Base-by-base conservation (phyloP, 257 asterid species). In the Ocimum tenuiflorum region DNA sequence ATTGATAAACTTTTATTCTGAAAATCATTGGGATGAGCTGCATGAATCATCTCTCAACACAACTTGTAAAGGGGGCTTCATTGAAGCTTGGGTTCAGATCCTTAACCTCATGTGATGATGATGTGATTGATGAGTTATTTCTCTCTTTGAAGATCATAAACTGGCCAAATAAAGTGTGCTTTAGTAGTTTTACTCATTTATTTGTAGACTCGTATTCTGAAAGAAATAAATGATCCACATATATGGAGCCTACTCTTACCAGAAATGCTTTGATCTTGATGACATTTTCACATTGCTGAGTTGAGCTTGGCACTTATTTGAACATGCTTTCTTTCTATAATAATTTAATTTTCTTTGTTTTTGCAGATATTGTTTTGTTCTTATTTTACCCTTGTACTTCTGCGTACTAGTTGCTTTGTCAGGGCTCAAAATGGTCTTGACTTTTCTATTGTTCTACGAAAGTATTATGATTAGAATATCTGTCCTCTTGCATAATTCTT, bases 81-180 rank as follows among this genome's bases (percentile, higher is more conserved):
- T 1, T 49, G 20, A 36, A 68, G 6, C 4, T 15, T 2, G 7
- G n/a, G 43, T 57, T 51, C 29, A 52, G 36, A 50, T 50, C 39
- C 17, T 23, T 41, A 19, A 15, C 31, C 31, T 41, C 41, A 57
- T 39, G 31, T 12, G 33, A 31, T 4, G 36, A 31, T 17, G 20
- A 49, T 61, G 41, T 75, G 46, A 54, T 60, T 57, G 14, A 38
- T n/a, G 17, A 49, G 38, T 35, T 72, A 14, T 33, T 68, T 64
- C 53, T 60, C 10, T 66, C 31, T 27, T 27, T 27, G 31, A 27
- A 27, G 31, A 27, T 27, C 31, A 27, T 27, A 27, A 27, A 27
- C 4, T 1, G 31, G 31, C 38, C n/a, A 6, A 36, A 51, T 15
- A 51, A 39, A 18, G 22, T 53, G 31, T 63, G 10, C n/a, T 45